Base-by-base conservation (phyloP, 163 green algal species). In the Coccomyxa subellipsoidea region DNA sequence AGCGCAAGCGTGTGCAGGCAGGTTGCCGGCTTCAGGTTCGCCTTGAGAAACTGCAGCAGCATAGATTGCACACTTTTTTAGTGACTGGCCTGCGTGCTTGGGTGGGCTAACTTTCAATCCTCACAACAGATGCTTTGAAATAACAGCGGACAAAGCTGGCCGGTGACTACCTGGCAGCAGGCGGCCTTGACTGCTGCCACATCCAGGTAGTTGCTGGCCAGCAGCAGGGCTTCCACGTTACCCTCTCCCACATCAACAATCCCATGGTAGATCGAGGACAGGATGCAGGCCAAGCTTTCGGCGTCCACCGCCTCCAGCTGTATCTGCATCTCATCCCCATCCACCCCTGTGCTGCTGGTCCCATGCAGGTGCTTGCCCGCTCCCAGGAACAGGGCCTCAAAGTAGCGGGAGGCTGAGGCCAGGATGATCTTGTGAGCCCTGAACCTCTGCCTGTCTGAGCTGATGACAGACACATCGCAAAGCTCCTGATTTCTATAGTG, bases 11-110 rank as follows among this genome's bases (percentile, higher is more conserved):
- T 79, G 38, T 54, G 73, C 37, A 79, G 38, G 36, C 36, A 54
- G 37, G 4, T 54, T 15, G 1, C 9, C 6, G 37, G 10, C 23
- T 23, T 54, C 23, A 79, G 18, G 32, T 69, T 32, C 37, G 25
- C 10, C 73, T 34, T 23, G 36, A 54, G 73, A 32, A 77, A 77
- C 70, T 77, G 70, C 70, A 79, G n/a, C n/a, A n/a, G n/a, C n/a
- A n/a, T n/a, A n/a, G n/a, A n/a, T n/a, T n/a, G n/a, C n/a, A n/a
- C n/a, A n/a, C n/a, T n/a, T n/a, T n/a, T n/a, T n/a, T n/a, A n/a
- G n/a, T n/a, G n/a, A n/a, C n/a, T n/a, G n/a, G n/a, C n/a, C n/a
- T n/a, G n/a, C n/a, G n/a, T n/a, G n/a, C n/a, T n/a, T n/a, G n/a
- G n/a, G n/a, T n/a, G n/a, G n/a, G n/a, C n/a, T n/a, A n/a, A n/a